These are phyloP conservation scores for Fistulifera pelliculosa DNA, from an alignment of 108 stramenopile species.

Conservation along the genomic window DNA sequence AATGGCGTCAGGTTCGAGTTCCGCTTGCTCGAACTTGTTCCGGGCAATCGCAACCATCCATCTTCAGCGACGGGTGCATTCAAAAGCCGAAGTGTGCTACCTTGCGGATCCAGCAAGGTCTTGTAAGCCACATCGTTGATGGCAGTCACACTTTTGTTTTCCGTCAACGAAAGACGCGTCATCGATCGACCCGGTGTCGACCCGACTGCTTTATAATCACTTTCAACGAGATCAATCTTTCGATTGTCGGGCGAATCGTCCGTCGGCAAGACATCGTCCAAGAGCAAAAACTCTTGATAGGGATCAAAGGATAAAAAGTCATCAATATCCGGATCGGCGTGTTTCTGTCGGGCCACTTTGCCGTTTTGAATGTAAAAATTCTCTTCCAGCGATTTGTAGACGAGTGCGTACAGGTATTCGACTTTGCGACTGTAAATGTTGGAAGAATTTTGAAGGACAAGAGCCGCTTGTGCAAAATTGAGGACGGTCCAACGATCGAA, in stretches of 20 bases:
- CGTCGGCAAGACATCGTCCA: slow-evolving; percentile 88
- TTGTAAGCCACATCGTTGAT: no score
- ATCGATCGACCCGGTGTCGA: slow-evolving; percentile 8
- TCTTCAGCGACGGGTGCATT: no score
- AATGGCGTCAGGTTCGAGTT: slow-evolving; percentile 1
- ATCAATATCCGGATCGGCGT: slow-evolving; percentile 45
- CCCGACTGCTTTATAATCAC: slow-evolving; percentile 10
- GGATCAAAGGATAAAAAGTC: slow-evolving; percentile 64
- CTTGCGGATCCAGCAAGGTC: no score
- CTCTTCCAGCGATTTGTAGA: slow-evolving; percentile 65
- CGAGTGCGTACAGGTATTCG: slow-evolving; percentile 87
- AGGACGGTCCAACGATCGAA: slow-evolving; percentile 31
- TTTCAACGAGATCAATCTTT: slow-evolving; percentile 39
- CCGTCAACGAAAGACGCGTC: slow-evolving; percentile 29
- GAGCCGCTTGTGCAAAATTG: slow-evolving; percentile 94
- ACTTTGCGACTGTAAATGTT: slow-evolving; percentile 90
- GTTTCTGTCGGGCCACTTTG: slow-evolving; percentile 8
- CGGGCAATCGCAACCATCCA: neutral
- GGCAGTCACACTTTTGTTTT: neutral
- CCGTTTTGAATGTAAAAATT: slow-evolving; percentile 15
- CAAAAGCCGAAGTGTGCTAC: slow-evolving; percentile 12
- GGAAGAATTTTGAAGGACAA: slow-evolving; percentile 86
- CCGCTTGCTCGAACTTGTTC: neutral
- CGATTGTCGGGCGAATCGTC: slow-evolving; percentile 32
- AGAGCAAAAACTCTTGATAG: slow-evolving; percentile 70